Base-by-base conservation (phyloP, 371 early-diverging fungal species). In the Mortierella sp. region DNA sequence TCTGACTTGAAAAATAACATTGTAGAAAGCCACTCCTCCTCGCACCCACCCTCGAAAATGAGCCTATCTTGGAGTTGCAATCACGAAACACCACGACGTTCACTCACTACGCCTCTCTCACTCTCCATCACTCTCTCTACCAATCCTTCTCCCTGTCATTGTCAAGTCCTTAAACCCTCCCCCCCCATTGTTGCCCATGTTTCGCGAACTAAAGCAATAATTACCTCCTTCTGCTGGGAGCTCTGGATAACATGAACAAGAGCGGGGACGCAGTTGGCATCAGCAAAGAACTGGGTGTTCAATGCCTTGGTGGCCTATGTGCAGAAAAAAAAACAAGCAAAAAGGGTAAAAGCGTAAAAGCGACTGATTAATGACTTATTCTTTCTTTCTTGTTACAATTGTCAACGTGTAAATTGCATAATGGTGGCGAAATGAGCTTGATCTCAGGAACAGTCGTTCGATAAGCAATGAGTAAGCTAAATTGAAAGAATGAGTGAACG, bases 201-300 rank as follows among this genome's bases (percentile, higher is more conserved):
- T 14, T 9, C 43, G 43, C 9, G 43, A 40, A 40, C 12, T 11
- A 40, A 9, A 40, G 14, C 9, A 40, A 9, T 14, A 40, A 20
- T 40, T 75, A 85, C 87, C 77, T 87, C 87, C 61, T 85, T 83
- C 35, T 91, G 87, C 55, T 87, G 83, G 37, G 90, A 90, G 16
- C 86, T 87, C 68, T 85, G 78, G 67, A 93, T 86, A 62, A 95
- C 89, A 58, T 91, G 86, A 32, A 90, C 86, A 57, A 94, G 86
- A 28, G 93, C 94, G 59, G 94, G 93, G 24, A 95, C 86, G 75
- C 95, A 94, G 30, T 86, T 81, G 22, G 90, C 68, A 6, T 84
- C 85, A 37, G 80, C 85, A 81, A 92, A 95, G 77, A 84, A 94
- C 78, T 94, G 88, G 51, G 88, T 88, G 84, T 88, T 91, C 59